Conservation (phyloP, 2,329 filamentous ascomycete species). For the Bipolaris victoriae region DNA sequence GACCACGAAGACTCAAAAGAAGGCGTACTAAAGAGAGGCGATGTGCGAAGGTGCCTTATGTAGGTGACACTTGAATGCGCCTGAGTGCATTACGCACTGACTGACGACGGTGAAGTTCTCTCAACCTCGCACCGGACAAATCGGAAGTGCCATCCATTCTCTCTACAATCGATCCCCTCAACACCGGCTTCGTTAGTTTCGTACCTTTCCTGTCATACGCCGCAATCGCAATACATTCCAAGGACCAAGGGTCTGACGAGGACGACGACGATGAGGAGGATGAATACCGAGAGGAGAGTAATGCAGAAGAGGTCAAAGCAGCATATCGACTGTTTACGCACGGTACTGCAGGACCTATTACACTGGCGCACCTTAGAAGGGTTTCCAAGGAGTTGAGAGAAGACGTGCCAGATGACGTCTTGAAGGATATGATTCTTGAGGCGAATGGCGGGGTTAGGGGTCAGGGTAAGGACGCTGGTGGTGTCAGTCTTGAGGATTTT, state of each 20-base stretch:
- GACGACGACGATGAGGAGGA: constrained; percentile 55
- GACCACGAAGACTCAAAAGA: constrained; percentile 71
- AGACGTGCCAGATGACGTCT: constrained; percentile 78
- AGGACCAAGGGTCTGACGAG: constrained; percentile 42
- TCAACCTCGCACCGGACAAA: constrained; percentile 71
- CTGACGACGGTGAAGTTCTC: constrained; percentile 63
- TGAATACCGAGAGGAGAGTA: constrained; percentile 36
- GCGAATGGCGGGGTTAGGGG: constrained; percentile 75
- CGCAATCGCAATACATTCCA: constrained; percentile 76
- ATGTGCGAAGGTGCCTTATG: constrained; percentile 57
- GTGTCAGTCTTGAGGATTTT: constrained; percentile 81
- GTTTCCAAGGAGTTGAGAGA: constrained; percentile 84
- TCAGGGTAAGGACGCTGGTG: constrained; percentile 63
- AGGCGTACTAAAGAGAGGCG: constrained; percentile 51
- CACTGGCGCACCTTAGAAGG: constrained; percentile 75
- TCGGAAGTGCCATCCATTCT: constrained; percentile 78
- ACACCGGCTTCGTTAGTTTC: constrained; percentile 78
- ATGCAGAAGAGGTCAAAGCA: constrained; percentile 74
- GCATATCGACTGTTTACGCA: constrained; percentile 82
- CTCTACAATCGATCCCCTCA: constrained; percentile 81
- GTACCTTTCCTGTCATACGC: constrained; percentile 84
- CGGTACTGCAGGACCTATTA: constrained; percentile 68
- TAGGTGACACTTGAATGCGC: constrained; percentile 48
- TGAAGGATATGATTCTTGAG: constrained; percentile 94
- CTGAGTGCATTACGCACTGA: neutral